Base-by-base conservation (phyloP, 208 protist genomes). In the Leishmania mexicana region DNA sequence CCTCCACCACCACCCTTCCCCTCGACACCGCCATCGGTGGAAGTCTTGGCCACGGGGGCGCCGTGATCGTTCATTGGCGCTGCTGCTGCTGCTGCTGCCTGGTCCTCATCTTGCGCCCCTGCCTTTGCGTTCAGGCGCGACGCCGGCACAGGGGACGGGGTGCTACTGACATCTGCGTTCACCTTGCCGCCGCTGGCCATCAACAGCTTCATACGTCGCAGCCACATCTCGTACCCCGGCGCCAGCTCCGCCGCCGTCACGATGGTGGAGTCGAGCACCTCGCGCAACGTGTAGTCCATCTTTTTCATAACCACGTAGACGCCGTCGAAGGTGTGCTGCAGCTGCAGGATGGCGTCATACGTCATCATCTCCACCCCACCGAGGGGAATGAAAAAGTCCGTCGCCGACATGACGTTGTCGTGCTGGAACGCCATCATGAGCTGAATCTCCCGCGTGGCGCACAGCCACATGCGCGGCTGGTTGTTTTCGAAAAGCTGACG, bases 261-360 rank as follows among this genome's bases (percentile, higher is more conserved):
- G 11, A 75, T 51, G 31, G n/a, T 87, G 10, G 92, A 93, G 62
- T 96, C 94, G 31, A 97, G 87, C 35, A 97, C 92, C 84, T 97
- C 94, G 47, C 94, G 92, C 64, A 97, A 80, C 2, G 94, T 95
- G 87, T 95, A 95, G 81, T 96, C 92, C 88, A 95, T 94, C 73
- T 97, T 94, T 64, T 97, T 95, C 94, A 97, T 97, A 5, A 96
- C 92, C 47, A 97, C 81, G 67, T 97, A 97, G 28, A 97, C 92
- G 76, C 91, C 92, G 65, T 97, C 90, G 84, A 97, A 97, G 75
- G 54, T 92, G 28, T 74, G 64, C 57, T 89, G 87, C 35, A 94
- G 79, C 74, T 81, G 70, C 15, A 87, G 68, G n/a, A 96, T 88
- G 19, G 90, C 92, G 19, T 94, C 87, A 58, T 91, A 94, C 13